Conservation (phyloP, 1,284 basidiomycete genomes). For the Heliocybe sulcata region DNA sequence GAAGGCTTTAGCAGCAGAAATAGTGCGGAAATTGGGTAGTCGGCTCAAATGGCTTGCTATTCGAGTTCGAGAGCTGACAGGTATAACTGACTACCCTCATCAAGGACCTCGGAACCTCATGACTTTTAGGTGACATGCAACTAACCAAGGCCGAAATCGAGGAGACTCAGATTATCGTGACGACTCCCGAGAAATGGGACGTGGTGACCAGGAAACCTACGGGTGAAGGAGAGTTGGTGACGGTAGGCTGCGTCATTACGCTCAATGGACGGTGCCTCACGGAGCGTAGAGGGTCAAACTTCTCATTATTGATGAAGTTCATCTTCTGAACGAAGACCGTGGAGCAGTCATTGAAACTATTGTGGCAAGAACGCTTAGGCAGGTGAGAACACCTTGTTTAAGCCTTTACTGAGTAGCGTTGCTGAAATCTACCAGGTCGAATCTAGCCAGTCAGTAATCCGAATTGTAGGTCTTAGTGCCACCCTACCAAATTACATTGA, state of each 20-base stretch:
- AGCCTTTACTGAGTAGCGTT: not conserved
- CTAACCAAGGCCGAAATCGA: constrained; percentile 91
- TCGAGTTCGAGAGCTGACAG: constrained; percentile 87
- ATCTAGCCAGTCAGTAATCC: constrained; percentile 93
- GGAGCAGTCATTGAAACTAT: constrained; percentile 99
- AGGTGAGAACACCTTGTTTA: constrained; percentile 38
- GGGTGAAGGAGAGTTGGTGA: constrained; percentile 92
- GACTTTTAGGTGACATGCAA: constrained; percentile 87
- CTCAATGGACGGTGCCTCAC: not conserved
- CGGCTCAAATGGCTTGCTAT: constrained; percentile 89
- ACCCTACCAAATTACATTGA: constrained; percentile 98
- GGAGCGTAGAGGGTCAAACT: constrained; percentile 76
- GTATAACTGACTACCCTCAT: constrained; percentile 25
- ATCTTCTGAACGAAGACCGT: constrained; percentile 95
- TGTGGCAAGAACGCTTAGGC: constrained; percentile 90
- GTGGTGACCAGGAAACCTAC: constrained; percentile 97
- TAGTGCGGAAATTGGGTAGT: constrained; percentile 89
- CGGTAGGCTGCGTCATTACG: constrained; percentile 41
- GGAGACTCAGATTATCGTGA: constrained; percentile 97
- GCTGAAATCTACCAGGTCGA: constrained; percentile 60
- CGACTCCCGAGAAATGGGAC: constrained; percentile 99
- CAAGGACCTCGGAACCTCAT: constrained; percentile 3
- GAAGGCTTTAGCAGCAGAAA: constrained; percentile 97
- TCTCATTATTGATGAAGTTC: constrained; percentile 97
- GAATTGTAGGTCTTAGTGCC: constrained; percentile 98